These are phyloP conservation scores for Bocquillonia castaneifolia DNA, from an alignment of 441 rosid species.

Conservation along the genomic window DNA sequence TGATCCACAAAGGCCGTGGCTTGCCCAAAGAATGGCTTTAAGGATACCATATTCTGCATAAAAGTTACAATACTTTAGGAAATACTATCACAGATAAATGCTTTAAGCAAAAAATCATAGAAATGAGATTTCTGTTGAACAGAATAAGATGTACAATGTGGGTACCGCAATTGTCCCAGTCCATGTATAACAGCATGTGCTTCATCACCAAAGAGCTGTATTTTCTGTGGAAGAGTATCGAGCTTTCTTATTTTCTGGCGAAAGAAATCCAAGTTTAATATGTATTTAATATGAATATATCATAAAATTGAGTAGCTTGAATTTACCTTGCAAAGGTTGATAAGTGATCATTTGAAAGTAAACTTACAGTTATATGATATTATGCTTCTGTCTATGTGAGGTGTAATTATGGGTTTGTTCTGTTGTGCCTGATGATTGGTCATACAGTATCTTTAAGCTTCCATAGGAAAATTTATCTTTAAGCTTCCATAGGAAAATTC, in stretches of 20 bases:
- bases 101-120: background rate
- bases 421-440: background rate
- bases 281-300: background rate
- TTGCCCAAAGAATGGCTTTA: constrained; percentile 68
- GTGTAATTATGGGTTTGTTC: too few species aligned
- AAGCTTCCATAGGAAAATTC: too few species aligned
- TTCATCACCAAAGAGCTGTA: background rate
- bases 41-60: constrained; percentile 73
- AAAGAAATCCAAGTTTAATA: background rate
- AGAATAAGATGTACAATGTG: background rate
- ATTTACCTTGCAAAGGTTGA: too few species aligned
- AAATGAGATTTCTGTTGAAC: background rate
- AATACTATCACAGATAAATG: background rate
- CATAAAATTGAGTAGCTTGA: background rate
- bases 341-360: too few species aligned
- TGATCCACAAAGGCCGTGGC: constrained; percentile 76
- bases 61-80: background rate
- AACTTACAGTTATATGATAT: too few species aligned
- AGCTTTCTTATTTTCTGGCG: background rate
- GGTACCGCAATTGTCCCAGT: background rate
- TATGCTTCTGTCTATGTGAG: too few species aligned
- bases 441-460: too few species aligned
- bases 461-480: too few species aligned
- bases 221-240: background rate
- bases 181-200: background rate